Evolutionary conservation across 1,139 yeast species (phyloP).

Genomic region (Hemisphaericaspora xylofermentans): DNA sequence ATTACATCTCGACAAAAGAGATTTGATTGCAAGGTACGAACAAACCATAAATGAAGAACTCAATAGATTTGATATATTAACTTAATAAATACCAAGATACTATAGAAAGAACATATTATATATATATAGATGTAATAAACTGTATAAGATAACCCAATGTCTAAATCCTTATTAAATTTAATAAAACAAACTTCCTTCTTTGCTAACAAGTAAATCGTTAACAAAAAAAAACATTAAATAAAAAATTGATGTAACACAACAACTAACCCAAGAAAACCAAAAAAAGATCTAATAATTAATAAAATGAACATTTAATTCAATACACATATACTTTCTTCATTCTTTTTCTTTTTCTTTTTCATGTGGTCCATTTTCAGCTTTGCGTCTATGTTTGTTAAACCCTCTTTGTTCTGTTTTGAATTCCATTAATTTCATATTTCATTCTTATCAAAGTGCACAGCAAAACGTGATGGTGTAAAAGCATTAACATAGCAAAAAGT

Average conservation of each 20-base stretch:
- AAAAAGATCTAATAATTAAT: conserved; percentile 14
- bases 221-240: conserved; percentile 11
- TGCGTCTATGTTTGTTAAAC: no score
- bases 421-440: neutral
- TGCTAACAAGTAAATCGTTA: neutral
- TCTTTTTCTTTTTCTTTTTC: no score
- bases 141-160: conserved; percentile 37
- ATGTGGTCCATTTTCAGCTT: no score
- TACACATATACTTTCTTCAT: no score
- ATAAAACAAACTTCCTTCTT: conserved; percentile 11
- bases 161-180: conserved; percentile 31
- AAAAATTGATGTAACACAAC: conserved; percentile 19
- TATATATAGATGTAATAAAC: conserved; percentile 19
- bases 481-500: neutral
- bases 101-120: neutral
- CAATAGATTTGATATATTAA: conserved; percentile 2
- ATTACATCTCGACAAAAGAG: no score
- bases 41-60: no score
- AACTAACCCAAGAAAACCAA: conserved; percentile 25
- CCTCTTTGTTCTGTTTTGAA: neutral
- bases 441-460: neutral
- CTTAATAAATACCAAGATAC: conserved; percentile 1
- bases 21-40: no score
- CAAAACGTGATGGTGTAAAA: neutral
- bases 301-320: neutral